Evolutionary conservation across 1,284 basidiomycete species (phyloP), one percentile per base, ranked within the genome.

Genomic region (Sporisorium reilianum): DNA sequence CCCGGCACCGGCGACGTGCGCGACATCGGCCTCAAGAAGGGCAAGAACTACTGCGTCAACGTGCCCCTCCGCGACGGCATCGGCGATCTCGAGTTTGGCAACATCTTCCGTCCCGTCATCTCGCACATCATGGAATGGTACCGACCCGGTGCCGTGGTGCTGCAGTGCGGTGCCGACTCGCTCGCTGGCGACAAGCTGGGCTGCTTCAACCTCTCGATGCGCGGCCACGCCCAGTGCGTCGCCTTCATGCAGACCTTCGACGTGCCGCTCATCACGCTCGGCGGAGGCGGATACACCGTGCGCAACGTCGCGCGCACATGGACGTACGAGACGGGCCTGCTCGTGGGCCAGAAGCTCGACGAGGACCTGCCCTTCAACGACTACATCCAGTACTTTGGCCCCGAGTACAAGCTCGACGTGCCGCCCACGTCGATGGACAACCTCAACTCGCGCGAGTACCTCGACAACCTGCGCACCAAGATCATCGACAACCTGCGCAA

Each of bases 331-430:
- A 99, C 97, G 0, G 95, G 94, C 0, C 92, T 96, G 80, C 92
- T 95, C 34, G 89, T 96, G 12, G 95, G 93, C 1, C 88, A 93
- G 50, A 91, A 95, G 82, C 91, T 98, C 57, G 90, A 93, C 75
- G 89, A 89, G 38, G 77, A 85, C 42, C 52, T 99, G 70, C 96
- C 96, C 0, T 97, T 93, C 90, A 97, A 93, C 85, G 92, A 95
- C 80, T 97, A 95, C 85, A 93, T 97, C 84, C 95, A 98, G 85
- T 99, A 95, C 90, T 99, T 95, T 85, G 96, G 95, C 0, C 97
- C 97, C 14, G 89, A 95, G 63, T 99, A 96, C 86, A 89, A 95
- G 77, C 88, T 99, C 30, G 94, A 97, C 80, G 95, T 99, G 3
- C 89, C 91, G 11, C 89, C 89, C 64, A 98, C 92, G 75, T 97